Conservation (phyloP, 768 basidiomycete species). For the Psilocybe subaeruginosa region DNA sequence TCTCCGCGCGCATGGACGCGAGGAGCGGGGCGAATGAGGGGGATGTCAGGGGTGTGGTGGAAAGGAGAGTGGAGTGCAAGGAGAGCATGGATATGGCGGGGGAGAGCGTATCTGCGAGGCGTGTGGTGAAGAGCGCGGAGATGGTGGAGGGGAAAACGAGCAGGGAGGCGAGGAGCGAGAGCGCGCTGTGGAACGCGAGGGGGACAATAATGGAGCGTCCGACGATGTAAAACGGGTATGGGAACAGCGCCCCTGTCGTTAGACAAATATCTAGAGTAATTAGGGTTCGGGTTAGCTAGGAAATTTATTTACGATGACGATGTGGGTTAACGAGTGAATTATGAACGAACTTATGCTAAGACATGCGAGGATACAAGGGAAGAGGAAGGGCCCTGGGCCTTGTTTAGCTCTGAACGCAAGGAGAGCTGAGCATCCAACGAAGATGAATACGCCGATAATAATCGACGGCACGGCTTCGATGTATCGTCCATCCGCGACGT, state of each 20-base stretch:
- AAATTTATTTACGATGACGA: too few species aligned
- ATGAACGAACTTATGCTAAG: slow-evolving; percentile 54
- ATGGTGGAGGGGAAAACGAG: slow-evolving; percentile 66
- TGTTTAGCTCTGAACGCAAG: slow-evolving; percentile 60
- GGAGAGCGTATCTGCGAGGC: slow-evolving; percentile 47
- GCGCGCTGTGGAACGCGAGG: slow-evolving; percentile 56
- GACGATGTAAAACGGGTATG: slow-evolving; percentile 64
- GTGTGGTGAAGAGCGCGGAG: slow-evolving; percentile 58
- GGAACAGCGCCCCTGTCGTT: slow-evolving; percentile 61
- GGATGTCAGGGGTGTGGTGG: slow-evolving; percentile 42
- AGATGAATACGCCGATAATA: slow-evolving; percentile 65
- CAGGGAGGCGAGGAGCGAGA: slow-evolving; percentile 54
- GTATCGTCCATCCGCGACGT: slow-evolving; percentile 54
- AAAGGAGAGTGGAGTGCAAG: slow-evolving; percentile 49
- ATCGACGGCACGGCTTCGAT: slow-evolving; percentile 64
- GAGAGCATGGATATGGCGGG: slow-evolving; percentile 50
- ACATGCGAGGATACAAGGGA: slow-evolving; percentile 60
- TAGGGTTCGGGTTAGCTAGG: too few species aligned
- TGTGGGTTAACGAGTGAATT: not conserved
- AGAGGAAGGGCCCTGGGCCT: slow-evolving; percentile 66
- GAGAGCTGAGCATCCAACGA: slow-evolving; percentile 58
- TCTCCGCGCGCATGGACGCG: slow-evolving; percentile 30
- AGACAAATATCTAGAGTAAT: slow-evolving; percentile 52
- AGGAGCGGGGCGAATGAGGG: slow-evolving; percentile 37
- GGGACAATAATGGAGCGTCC: slow-evolving; percentile 60